Percentiles rank a stretch among this genome's conserved stretches.
phyloP scores from a whole-genome alignment of 495 filamentous ascomycete species.

The Cercophora samala region DNA sequence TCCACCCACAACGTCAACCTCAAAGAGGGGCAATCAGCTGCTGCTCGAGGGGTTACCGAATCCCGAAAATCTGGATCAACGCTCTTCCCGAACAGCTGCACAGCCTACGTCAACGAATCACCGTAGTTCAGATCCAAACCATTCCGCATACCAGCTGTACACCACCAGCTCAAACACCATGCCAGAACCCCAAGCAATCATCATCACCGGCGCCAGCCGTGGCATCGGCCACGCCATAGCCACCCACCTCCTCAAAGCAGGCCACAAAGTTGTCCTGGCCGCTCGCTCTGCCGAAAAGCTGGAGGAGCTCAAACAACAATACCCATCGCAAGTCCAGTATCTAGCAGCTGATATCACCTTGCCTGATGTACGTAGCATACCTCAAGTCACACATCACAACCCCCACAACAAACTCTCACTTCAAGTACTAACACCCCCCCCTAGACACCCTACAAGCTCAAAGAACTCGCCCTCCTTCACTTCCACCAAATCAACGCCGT shows the following conservation, averaged over 20 bases:
- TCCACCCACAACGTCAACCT: background rate
- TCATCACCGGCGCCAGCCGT: slow-evolving; percentile 67
- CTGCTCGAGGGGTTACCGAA: background rate
- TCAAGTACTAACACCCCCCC: slow-evolving; percentile 5
- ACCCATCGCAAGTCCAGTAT: slow-evolving; percentile 64
- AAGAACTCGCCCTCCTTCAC: slow-evolving; percentile 57
- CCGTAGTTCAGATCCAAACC: background rate
- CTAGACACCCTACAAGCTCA: slow-evolving; percentile 57
- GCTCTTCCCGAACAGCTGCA: background rate
- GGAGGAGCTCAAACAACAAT: slow-evolving; percentile 60
- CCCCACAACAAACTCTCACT: background rate
- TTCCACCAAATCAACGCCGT: slow-evolving; percentile 78
- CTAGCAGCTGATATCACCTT: slow-evolving; percentile 75
- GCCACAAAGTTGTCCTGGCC: slow-evolving; percentile 70
- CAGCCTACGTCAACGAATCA: background rate
- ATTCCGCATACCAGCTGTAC: too few species aligned
- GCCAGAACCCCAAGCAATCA: slow-evolving; percentile 40
- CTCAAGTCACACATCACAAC: background rate
- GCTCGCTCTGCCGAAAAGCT: slow-evolving; percentile 68
- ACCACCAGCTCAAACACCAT: background rate
- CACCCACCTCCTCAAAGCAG: slow-evolving; percentile 62
- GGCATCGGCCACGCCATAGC: slow-evolving; percentile 82
- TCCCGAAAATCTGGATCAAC: background rate
- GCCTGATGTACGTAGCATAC: slow-evolving; percentile 42
- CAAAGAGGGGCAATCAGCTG: background rate